These are phyloP conservation scores for Botrytis tulipae DNA, from an alignment of 2,329 filamentous ascomycete genomes.

Conservation along the genomic window DNA sequence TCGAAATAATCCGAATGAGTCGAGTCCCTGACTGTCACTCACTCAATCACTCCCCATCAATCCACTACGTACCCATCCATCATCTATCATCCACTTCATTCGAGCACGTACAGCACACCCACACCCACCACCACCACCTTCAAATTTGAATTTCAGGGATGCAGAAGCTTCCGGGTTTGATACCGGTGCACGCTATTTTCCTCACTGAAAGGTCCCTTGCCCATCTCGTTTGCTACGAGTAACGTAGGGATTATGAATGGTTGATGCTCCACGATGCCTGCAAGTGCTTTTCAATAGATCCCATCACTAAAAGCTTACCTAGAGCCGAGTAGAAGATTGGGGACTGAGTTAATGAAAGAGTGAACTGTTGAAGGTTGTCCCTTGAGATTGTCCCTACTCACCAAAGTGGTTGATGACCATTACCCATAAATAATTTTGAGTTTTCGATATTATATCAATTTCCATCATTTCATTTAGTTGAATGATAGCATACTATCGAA, in stretches of 20 bases:
- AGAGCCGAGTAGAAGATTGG: slow-evolving; percentile 11
- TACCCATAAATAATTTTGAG: slow-evolving; percentile 1
- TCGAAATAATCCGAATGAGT: background rate
- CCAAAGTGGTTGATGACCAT: background rate
- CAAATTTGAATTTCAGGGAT: background rate
- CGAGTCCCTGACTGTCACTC: background rate
- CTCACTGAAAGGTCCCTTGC: slow-evolving; percentile 5
- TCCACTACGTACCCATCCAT: background rate
- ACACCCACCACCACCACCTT: background rate
- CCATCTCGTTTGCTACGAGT: slow-evolving; percentile 1
- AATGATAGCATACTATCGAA: background rate
- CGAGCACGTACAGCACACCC: slow-evolving; percentile 1
- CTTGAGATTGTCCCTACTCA: background rate
- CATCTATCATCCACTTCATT: background rate
- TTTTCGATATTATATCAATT: slow-evolving; percentile 1
- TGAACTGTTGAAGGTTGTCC: background rate
- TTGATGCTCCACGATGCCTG: slow-evolving; percentile 3
- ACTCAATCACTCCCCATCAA: background rate
- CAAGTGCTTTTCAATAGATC: slow-evolving; percentile 9
- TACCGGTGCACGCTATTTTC: slow-evolving; percentile 9
- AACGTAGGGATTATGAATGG: slow-evolving; percentile 13
- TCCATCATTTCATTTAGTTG: background rate
- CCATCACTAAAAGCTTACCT: slow-evolving; percentile 8
- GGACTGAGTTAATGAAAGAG: background rate
- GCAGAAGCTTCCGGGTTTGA: background rate